A percentile compares a stretch with the other conserved stretches of the same genome.
These are phyloP conservation scores for Syzygium aqueum DNA, from an alignment of 345 rosid genomes.

Conservation along the genomic window DNA sequence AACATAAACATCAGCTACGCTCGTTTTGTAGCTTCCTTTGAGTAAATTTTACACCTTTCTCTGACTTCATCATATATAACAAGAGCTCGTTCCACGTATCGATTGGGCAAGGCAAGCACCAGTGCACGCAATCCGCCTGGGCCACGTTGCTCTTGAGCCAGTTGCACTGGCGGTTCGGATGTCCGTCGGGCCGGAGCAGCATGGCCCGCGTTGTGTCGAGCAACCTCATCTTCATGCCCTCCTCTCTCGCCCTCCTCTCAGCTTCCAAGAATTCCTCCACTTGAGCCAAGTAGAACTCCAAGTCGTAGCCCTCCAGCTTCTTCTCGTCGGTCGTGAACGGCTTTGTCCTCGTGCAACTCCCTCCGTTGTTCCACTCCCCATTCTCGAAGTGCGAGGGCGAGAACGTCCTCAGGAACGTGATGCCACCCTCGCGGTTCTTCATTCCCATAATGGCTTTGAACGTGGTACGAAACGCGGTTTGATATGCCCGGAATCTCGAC, in stretches of 20 bases:
- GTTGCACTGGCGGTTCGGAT: constrained; percentile 32
- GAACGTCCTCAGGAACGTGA: constrained; percentile 37
- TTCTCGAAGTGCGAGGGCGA: constrained; percentile 59
- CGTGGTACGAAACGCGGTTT: constrained; percentile 47
- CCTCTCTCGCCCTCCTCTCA: constrained; percentile 25
- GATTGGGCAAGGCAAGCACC: constrained; percentile 82
- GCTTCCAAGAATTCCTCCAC: constrained; percentile 30
- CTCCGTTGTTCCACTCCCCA: constrained; percentile 64
- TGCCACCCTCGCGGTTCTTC: constrained; percentile 18
- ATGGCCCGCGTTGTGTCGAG: constrained; percentile 39
- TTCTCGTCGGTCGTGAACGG: constrained; percentile 35
- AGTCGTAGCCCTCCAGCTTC: constrained; percentile 28
- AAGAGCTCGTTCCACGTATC: constrained; percentile 69
- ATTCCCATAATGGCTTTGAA: constrained; percentile 30
- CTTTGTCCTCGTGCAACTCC: constrained; percentile 45
- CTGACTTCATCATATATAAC: too few species aligned
- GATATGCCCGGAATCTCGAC: constrained; percentile 35
- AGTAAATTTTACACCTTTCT: too few species aligned
- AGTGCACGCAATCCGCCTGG: constrained; percentile 58
- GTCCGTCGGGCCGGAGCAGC: constrained; percentile 62
- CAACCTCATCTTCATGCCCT: constrained; percentile 24
- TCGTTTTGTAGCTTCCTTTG: too few species aligned
- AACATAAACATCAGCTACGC: too few species aligned
- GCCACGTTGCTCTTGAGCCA: constrained; percentile 13
- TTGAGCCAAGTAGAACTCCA: constrained; percentile 35